Base-by-base conservation (phyloP, 176 grass and related monocot genomes). In the Tuctoria greenei region DNA sequence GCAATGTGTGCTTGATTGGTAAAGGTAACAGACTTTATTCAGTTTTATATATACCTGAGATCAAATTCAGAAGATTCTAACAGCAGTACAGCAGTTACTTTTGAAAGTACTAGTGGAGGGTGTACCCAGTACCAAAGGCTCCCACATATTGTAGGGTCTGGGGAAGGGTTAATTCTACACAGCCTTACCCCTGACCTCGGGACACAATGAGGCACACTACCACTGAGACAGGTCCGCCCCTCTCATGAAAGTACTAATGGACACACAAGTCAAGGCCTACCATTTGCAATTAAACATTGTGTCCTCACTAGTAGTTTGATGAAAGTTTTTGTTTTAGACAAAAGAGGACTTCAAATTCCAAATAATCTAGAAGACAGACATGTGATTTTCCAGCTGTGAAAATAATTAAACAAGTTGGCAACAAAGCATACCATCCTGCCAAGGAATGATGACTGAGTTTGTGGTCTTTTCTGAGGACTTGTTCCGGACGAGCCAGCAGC, bases 371-470 rank as follows among this genome's bases (percentile, higher is more conserved):
- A 59, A 58, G 54, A 43, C 39, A 28, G 18, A 46, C 52, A 24
- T 78, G 67, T 36, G 34, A 43, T 20, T 56, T 56, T 23, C 9
- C 6, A 1, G 40, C 36, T 55, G 35, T 55, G 42, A 61, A 6
- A 74, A 26, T 70, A 47, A 46, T 7, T 34, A 78, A 18, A 50
- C 41, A 57, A 12, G 39, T n/a, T 54, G 72, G 59, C 47, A 58
- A 13, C 34, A 35, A 61, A 76, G 60, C 79, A 50, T 82, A 94
- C 95, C 86, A 88, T 89, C 36, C 83, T 87, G 75, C 86, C 87
- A 69, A 94, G 90, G 55, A 96, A 96, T 38, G 88, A 89, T 76
- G 89, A 80, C 40, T 90, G 86, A 67, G 69, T 68, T 42, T 84
- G 83, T 66, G 83, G 72, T 82, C 75, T 85, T 81, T 83, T 88